phyloP scores from a whole-genome alignment of 805 yeast species.

The Monosporozyma solicola region DNA sequence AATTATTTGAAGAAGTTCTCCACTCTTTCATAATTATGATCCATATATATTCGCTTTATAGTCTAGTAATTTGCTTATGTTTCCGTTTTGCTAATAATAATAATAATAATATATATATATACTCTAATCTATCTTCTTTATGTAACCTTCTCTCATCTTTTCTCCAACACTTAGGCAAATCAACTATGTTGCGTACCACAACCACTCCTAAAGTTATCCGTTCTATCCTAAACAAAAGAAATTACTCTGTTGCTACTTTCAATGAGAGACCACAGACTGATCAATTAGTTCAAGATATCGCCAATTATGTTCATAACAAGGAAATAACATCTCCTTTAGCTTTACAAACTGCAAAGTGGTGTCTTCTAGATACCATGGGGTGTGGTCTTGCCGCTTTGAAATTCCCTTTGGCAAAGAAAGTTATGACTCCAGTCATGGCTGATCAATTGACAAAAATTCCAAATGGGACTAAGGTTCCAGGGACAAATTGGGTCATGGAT shows the following conservation, averaged over 20 bases:
- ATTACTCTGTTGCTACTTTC: not conserved
- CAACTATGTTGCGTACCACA: not conserved
- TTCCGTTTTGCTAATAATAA: not conserved
- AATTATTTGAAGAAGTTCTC: constrained; percentile 9
- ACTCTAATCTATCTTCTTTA: not conserved
- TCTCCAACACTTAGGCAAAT: not conserved
- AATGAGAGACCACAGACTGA: constrained; percentile 47
- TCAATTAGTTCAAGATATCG: constrained; percentile 39
- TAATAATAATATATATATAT: not conserved
- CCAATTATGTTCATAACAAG: constrained; percentile 42
- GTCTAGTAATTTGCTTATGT: no score
- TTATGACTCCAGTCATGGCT: constrained; percentile 45
- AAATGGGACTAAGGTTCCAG: constrained; percentile 47
- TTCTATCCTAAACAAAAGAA: not conserved
- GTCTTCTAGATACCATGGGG: constrained; percentile 49
- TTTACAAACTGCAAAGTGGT: constrained; percentile 44
- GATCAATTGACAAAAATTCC: constrained; percentile 40
- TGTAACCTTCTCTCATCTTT: not conserved
- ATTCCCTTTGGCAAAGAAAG: constrained; percentile 39
- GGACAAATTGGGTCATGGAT: constrained; percentile 42
- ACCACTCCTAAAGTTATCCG: not conserved
- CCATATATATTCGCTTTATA: no score
- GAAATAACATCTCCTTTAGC: constrained; percentile 40
- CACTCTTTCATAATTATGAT: not conserved
- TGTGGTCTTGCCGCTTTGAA: constrained; percentile 53